Evolutionary conservation across 176 grass and related monocot genomes (phyloP).

Genomic region (Bonia amplexicaulis): DNA sequence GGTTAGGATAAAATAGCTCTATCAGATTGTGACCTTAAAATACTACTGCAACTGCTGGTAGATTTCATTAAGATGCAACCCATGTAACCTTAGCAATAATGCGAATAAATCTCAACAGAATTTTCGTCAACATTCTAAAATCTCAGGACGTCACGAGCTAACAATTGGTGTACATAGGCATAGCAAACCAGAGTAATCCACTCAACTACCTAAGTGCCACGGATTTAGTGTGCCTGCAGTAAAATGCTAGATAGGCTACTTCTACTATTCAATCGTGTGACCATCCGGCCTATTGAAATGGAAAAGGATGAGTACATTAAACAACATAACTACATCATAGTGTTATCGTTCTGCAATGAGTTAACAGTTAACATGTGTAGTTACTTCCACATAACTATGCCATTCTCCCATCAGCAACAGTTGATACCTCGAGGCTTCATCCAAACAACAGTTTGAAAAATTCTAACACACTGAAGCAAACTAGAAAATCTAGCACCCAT

Average conservation of each 20-base stretch:
- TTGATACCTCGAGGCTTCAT: not conserved
- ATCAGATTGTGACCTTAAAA: not conserved
- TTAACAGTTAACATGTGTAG: not conserved
- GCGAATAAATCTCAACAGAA: not conserved
- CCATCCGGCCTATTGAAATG: not conserved
- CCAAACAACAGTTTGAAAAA: not conserved
- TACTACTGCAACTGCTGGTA: not conserved
- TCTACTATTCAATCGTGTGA: too few relatives aligned
- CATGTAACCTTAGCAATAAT: not conserved
- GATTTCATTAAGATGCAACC: not conserved
- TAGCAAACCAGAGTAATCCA: constrained; percentile 1
- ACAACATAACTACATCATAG: not conserved
- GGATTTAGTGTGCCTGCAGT: not conserved
- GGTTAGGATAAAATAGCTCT: constrained; percentile 4
- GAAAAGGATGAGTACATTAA: not conserved
- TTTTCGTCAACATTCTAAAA: not conserved
- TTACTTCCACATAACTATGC: not conserved
- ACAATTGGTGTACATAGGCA: not conserved
- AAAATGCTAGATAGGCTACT: not conserved
- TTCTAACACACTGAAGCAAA: not conserved
- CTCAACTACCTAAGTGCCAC: not conserved
- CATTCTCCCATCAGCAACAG: not conserved
- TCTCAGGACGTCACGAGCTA: not conserved
- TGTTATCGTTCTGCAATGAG: not conserved
- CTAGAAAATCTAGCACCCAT: not conserved